Base-by-base conservation (phyloP, 352 stramenopile species). In the Phytophthora pistaciae region DNA sequence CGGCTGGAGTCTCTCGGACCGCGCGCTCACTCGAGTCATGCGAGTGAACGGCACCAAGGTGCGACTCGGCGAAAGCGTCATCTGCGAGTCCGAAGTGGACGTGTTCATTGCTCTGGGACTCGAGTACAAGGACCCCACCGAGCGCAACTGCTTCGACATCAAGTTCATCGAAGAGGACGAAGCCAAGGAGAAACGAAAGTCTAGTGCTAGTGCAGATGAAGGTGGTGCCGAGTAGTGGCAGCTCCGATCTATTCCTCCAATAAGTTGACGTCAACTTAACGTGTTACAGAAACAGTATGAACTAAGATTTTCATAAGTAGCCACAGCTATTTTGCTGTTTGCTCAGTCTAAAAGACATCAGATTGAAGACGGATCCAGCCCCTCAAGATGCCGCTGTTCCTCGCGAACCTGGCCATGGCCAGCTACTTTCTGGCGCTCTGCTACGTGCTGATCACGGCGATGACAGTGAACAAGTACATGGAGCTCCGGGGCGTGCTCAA, bases 401-500 rank as follows among this genome's bases (percentile, higher is more conserved):
- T 96, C n/a, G 88, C 84, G 53, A 94, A 94, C 73, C 73, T 96
- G 70, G 89, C 86, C 62, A 94, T 96, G 87, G 77, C 89, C 68
- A 94, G 86, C 80, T 96, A 94, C 75, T 96, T 96, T 64, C 76
- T 96, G 73, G 89, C 89, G 75, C 84, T 96, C 33, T 95, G 88
- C 73, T 96, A 96, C 75, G 90, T 91, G 64, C 75, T 96, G 27
- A 80, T 84, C 60, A 96, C 87, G 7, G 88, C 91, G 20, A 82
- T 94, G 80, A 92, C 86, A 7, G 68, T 88, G 38, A 95, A 85
- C 61, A 94, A 94, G 70, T 90, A 89, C 64, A 54, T 88, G 48
- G 84, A 92, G 64, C 71, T 94, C 69, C 86, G 88, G 6, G 80
- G 88, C 58, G 83, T 91, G 57, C 82, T 93, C 62, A 84, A 82